Percentiles rank a stretch among this genome's conserved stretches.
Evolutionary conservation across 1,139 yeast genomes (phyloP).

Genomic region (Debaryomycetaceae sp.): DNA sequence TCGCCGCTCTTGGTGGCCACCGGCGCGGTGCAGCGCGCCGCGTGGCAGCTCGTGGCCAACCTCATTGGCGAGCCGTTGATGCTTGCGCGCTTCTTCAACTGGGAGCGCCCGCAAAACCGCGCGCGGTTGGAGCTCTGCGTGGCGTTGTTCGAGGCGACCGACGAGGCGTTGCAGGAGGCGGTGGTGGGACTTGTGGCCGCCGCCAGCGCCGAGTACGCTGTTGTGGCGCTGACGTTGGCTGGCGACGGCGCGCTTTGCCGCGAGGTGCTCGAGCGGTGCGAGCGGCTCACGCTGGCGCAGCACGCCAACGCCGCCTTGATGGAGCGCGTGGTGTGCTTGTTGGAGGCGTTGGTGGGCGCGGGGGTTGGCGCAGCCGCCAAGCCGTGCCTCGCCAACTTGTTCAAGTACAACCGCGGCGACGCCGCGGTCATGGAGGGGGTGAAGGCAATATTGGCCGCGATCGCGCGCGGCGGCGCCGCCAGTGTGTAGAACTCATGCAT

Average conservation of each 20-base stretch:
- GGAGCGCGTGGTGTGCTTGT: slow-evolving; percentile 30
- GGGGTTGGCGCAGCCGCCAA: too few species aligned
- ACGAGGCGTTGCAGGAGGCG: slow-evolving; percentile 34
- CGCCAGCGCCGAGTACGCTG: slow-evolving; percentile 43
- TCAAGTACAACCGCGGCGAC: too few species aligned
- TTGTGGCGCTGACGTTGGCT: slow-evolving; percentile 35
- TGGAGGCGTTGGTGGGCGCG: slow-evolving; percentile 27
- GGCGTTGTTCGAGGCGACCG: slow-evolving; percentile 36
- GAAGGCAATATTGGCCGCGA: too few species aligned
- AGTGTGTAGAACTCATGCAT: slow-evolving; percentile 25
- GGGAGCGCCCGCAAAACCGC: slow-evolving; percentile 23
- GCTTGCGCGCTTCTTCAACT: slow-evolving; percentile 47
- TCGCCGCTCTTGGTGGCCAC: slow-evolving; percentile 37
- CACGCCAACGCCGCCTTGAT: slow-evolving; percentile 26
- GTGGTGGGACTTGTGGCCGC: slow-evolving; percentile 48
- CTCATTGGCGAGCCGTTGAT: slow-evolving; percentile 40
- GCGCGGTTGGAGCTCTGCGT: slow-evolving; percentile 35
- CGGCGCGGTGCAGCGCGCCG: slow-evolving; percentile 38
- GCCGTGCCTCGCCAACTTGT: too few species aligned
- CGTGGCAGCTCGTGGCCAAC: slow-evolving; percentile 48
- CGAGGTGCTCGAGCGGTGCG: slow-evolving; percentile 20
- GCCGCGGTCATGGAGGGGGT: too few species aligned
- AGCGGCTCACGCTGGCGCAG: slow-evolving; percentile 27
- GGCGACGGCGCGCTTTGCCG: slow-evolving; percentile 19
- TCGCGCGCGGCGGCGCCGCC: too few species aligned